These are phyloP conservation scores for Zasmidium citrigriseum DNA, from an alignment of 2,329 filamentous ascomycete genomes.

Conservation along the genomic window DNA sequence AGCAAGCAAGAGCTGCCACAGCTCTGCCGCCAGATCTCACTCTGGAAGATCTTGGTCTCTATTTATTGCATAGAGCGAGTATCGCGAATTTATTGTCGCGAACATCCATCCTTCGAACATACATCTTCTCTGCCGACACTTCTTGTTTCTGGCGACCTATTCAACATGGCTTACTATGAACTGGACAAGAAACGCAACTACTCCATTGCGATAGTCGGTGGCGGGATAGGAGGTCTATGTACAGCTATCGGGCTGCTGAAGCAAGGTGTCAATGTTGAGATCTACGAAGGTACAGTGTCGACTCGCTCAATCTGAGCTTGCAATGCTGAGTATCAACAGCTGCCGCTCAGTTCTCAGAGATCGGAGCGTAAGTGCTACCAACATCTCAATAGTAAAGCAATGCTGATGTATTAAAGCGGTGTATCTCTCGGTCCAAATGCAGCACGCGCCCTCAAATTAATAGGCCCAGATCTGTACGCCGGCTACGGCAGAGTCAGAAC, in stretches of 20 bases:
- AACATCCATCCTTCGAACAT: too few relatives aligned
- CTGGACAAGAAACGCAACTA: constrained; percentile 33
- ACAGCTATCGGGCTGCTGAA: constrained; percentile 55
- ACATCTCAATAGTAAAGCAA: background rate
- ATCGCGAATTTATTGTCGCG: too few relatives aligned
- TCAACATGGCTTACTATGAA: background rate
- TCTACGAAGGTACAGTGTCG: constrained; percentile 44
- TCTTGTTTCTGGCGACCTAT: too few relatives aligned
- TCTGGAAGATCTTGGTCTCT: too few relatives aligned
- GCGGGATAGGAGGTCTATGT: constrained; percentile 58
- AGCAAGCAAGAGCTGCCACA: too few relatives aligned
- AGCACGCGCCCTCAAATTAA: constrained; percentile 51
- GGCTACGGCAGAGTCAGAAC: constrained; percentile 46
- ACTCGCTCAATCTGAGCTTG: background rate
- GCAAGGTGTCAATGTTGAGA: constrained; percentile 41
- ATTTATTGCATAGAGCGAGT: too few relatives aligned
- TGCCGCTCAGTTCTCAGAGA: constrained; percentile 55
- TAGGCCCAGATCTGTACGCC: constrained; percentile 47
- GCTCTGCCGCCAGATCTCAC: too few relatives aligned
- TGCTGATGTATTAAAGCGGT: constrained; percentile 32
- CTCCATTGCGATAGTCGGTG: constrained; percentile 57
- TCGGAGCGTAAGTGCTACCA: constrained; percentile 45
- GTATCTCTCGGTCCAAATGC: constrained; percentile 59
- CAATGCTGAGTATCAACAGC: constrained; percentile 27
- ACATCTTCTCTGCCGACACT: too few relatives aligned